Base-by-base conservation (phyloP, 306 rosid species). In the Rosa lucieae region DNA sequence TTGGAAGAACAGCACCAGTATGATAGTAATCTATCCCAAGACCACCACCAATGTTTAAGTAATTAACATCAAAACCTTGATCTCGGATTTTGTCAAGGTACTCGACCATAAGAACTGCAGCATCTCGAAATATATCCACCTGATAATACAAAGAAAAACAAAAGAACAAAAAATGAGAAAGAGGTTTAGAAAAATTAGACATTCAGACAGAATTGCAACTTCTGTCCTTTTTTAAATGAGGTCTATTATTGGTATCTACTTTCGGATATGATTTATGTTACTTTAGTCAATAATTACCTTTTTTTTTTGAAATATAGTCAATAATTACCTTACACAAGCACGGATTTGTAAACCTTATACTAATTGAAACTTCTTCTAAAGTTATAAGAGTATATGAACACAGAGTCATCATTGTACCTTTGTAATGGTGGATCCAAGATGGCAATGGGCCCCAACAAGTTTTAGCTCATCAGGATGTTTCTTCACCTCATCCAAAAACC, bases 391-490 rank as follows among this genome's bases (percentile, higher is more conserved):
- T 65, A 78, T 13, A 49, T 23, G n/a, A 72, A 59, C 8, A n/a
- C 70, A 6, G 26, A 17, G 13, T 49, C 20, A 43, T 23, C 71
- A 52, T 81, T 79, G 39, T 78, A 92, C 99, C 99, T 92, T 92
- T 76, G 98, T 91, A 79, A 92, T 92, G 80, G 99, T 95, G 80
- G 99, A 95, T 55, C 97, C 98, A 68, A 92, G 99, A 90, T 92
- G 99, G 82, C 98, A 95, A 81, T 95, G 99, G 47, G 94, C 97
- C 32, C 99, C 99, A 15, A 91, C 99, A 74, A 95, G 99, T 84
- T 92, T 95, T 58, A 95, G 80, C 84, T 95, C 98, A 74, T 84
- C 79, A 21, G 96, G 88, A 75, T 95, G 90, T 51, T 84, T 92
- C 91, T 95, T 95, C 61, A 95, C 89, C 43, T 82, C 86, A 87